A percentile compares a stretch with the other conserved stretches of the same genome.
Evolutionary conservation across 2,329 filamentous ascomycete species (phyloP).

Genomic region (Penicillium vulpinum): DNA sequence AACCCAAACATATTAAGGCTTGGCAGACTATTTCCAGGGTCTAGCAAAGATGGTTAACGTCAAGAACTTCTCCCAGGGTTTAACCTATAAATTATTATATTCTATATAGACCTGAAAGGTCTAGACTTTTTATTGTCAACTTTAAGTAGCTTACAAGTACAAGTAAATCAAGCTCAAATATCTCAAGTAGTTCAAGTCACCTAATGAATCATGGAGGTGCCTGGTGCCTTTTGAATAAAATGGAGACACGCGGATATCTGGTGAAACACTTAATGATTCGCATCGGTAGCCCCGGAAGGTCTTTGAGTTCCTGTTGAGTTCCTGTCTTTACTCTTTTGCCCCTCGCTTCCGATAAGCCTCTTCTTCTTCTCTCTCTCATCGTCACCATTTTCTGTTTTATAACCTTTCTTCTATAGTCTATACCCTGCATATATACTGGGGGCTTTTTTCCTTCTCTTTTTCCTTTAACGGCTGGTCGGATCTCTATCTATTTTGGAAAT

Average conservation of each 20-base stretch:
- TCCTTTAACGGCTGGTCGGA: conserved; percentile 10
- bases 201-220: conserved; percentile 26
- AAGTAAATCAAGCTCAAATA: background rate
- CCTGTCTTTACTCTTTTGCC: conserved; percentile 12
- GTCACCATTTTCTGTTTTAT: conserved; percentile 25
- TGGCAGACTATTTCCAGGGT: conserved; percentile 12
- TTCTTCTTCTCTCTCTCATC: conserved; percentile 22
- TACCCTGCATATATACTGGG: background rate
- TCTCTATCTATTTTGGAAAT: conserved; percentile 6
- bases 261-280: conserved; percentile 28
- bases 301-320: conserved; percentile 15
- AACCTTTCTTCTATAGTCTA: background rate
- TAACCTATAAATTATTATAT: too few relatives aligned
- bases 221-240: conserved; percentile 25
- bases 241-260: conserved; percentile 17
- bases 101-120: too few relatives aligned
- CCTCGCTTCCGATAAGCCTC: conserved; percentile 39
- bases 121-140: too few relatives aligned
- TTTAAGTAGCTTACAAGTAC: background rate
- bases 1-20: conserved; percentile 10
- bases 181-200: conserved; percentile 3
- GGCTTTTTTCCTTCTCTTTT: background rate
- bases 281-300: conserved; percentile 27
- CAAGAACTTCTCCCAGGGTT: conserved; percentile 16
- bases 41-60: conserved; percentile 17